Conservation (phyloP, 2,329 filamentous ascomycete genomes). For the Pseudonectria foliicola region DNA sequence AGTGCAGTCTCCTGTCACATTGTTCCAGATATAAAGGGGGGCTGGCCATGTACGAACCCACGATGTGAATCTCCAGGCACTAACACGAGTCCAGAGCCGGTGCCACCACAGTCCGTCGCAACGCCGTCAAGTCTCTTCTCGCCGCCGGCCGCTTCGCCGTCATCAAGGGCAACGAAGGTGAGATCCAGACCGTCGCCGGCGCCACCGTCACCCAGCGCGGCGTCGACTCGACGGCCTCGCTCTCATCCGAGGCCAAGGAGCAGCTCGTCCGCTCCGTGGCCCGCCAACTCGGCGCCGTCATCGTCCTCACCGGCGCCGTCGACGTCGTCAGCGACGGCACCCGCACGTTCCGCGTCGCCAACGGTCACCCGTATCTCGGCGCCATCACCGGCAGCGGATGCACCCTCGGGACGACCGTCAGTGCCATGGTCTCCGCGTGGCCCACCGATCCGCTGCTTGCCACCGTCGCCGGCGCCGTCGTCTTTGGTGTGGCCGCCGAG, state of each 20-base stretch:
- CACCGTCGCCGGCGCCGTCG: conserved; percentile 62
- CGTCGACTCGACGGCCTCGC: conserved; percentile 68
- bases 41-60: too few relatives aligned
- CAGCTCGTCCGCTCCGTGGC: conserved; percentile 61
- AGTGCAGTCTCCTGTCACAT: conserved; percentile 20
- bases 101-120: conserved; percentile 66
- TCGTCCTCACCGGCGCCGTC: conserved; percentile 73
- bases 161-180: conserved; percentile 91
- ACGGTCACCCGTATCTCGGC: conserved; percentile 68
- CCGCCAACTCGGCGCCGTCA: conserved; percentile 59
- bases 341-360: conserved; percentile 60
- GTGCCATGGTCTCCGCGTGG: conserved; percentile 63
- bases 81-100: conserved; percentile 49
- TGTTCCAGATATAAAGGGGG: too few relatives aligned
- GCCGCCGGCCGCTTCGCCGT: conserved; percentile 70
- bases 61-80: neutral
- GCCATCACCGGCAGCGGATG: conserved; percentile 77
- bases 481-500: conserved; percentile 72
- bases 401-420: conserved; percentile 74
- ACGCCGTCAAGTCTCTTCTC: conserved; percentile 65
- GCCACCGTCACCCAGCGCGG: conserved; percentile 58
- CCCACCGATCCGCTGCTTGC: conserved; percentile 61
- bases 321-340: conserved; percentile 74
- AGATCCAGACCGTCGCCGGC: conserved; percentile 69
- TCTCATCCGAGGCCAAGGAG: conserved; percentile 45